Conservation (phyloP, 371 early-diverging fungal genomes). For the Circinella umbellata region DNA sequence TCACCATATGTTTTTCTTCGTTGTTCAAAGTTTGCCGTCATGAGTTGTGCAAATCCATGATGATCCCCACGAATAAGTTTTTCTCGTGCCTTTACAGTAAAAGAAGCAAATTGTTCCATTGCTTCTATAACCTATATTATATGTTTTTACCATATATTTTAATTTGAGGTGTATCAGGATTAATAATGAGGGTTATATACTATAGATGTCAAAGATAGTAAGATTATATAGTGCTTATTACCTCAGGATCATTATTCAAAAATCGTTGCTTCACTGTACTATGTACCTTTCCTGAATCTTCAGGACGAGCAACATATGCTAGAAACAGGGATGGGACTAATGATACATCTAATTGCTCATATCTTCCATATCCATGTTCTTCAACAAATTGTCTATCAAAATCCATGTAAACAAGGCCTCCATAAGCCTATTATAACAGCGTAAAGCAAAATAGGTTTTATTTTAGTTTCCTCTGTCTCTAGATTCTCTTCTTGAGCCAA, state of each 20-base stretch:
- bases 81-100: slow-evolving; percentile 49
- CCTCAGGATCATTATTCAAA: slow-evolving; percentile 59
- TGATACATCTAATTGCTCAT: slow-evolving; percentile 42
- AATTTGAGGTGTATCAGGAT: too few species aligned
- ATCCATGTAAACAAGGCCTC: slow-evolving; percentile 75
- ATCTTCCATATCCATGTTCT: slow-evolving; percentile 62
- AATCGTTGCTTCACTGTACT: slow-evolving; percentile 62
- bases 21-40: slow-evolving; percentile 55
- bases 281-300: slow-evolving; percentile 74
- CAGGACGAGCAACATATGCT: slow-evolving; percentile 68
- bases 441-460: too few species aligned
- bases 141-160: background rate
- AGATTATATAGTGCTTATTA: slow-evolving; percentile 11
- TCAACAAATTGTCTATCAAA: slow-evolving; percentile 62
- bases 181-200: too few species aligned
- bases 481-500: too few species aligned
- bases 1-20: slow-evolving; percentile 57
- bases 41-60: slow-evolving; percentile 43
- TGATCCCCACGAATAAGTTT: slow-evolving; percentile 29
- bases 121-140: slow-evolving; percentile 54
- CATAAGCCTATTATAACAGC: slow-evolving; percentile 34
- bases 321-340: slow-evolving; percentile 52
- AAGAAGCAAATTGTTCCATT: slow-evolving; percentile 61
- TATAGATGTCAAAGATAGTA: too few species aligned
- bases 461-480: too few species aligned